Evolutionary conservation across 2,329 filamentous ascomycete species (phyloP), one percentile per base, ranked within the genome.

Genomic region (Rutstroemia sp.): DNA sequence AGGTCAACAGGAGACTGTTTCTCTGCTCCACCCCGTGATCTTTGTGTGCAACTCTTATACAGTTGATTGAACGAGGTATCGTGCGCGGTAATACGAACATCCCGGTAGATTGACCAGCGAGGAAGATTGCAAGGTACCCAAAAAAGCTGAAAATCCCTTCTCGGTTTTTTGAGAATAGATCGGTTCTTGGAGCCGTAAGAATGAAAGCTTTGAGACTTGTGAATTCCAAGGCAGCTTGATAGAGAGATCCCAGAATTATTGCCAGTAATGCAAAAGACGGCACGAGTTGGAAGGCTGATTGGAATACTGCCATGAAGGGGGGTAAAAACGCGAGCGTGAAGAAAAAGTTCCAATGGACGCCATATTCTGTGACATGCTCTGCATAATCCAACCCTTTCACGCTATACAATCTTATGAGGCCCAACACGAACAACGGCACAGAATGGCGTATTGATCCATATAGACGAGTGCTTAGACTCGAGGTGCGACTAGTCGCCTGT

Each of bases 291-390:
- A 92, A 81, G 0, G 85, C 74, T 0, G 87, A 81, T 69, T 95
- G 89, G 59, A 92, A 89, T 0, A 94, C 71, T 27, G 92, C 91
- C 52, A 95, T 85, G 66, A 95, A 95, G 0, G 92, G 92, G 0
- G 92, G 90, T 23, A 99, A 75, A 49, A 96, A 81, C 5, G 85
- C 92, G 9, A 99, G 78, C 0, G 94, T 99, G 73, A 97, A 97
- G 79, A 99, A 99, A 72, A 99, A 99, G 72, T 99, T 99, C 94
- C 94, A 99, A 72, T 99, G 94, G 9, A 99, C 90, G 45, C 94
- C 94, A 69, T 99, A 99, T 70, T 99, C 94, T 14, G 90, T 91
- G 58, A 96, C 90, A 74, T 99, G 94, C 71, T 99, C 94, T 3
- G 92, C 92, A 69, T 99, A 99, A 69, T 97, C 91, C 30, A 96